phyloP scores from a whole-genome alignment of 2,329 filamentous ascomycete genomes.

The Ceratocystis cacaofunesta region DNA sequence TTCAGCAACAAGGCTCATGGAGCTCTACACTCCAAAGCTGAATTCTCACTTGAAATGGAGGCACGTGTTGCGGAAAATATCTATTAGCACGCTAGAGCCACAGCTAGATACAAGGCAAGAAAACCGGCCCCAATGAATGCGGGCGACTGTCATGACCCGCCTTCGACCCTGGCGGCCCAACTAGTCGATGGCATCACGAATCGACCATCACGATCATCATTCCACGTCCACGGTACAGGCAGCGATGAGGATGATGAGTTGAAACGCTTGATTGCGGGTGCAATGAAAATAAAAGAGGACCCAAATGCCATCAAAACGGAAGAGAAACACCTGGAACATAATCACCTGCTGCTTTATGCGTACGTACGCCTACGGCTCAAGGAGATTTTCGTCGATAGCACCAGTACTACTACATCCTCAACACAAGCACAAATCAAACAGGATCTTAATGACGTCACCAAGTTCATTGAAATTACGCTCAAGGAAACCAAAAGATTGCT shows the following conservation, averaged over 20 bases:
- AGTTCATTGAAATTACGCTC: slow-evolving; percentile 62
- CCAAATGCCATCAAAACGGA: slow-evolving; percentile 41
- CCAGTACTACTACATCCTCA: background rate
- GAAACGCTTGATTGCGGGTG: slow-evolving; percentile 48
- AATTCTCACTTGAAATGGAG: background rate
- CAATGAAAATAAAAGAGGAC: slow-evolving; percentile 39
- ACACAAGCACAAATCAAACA: slow-evolving; percentile 6
- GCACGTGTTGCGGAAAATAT: background rate
- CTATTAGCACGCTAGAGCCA: background rate
- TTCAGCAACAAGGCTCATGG: background rate
- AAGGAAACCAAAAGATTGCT: slow-evolving; percentile 60
- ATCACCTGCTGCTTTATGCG: slow-evolving; percentile 74
- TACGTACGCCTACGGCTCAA: slow-evolving; percentile 68
- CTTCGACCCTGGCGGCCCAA: slow-evolving; percentile 77
- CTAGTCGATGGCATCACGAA: slow-evolving; percentile 44
- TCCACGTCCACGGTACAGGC: slow-evolving; percentile 51
- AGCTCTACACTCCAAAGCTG: background rate
- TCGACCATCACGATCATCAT: background rate
- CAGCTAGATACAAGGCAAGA: background rate
- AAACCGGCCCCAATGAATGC: background rate
- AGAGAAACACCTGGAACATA: slow-evolving; percentile 57
- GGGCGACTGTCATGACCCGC: slow-evolving; percentile 30
- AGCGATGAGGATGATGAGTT: slow-evolving; percentile 57
- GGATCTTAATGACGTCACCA: slow-evolving; percentile 44
- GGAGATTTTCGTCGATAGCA: slow-evolving; percentile 32